phyloP scores from a whole-genome alignment of 805 yeast genomes.

The Candida sonorensis region DNA sequence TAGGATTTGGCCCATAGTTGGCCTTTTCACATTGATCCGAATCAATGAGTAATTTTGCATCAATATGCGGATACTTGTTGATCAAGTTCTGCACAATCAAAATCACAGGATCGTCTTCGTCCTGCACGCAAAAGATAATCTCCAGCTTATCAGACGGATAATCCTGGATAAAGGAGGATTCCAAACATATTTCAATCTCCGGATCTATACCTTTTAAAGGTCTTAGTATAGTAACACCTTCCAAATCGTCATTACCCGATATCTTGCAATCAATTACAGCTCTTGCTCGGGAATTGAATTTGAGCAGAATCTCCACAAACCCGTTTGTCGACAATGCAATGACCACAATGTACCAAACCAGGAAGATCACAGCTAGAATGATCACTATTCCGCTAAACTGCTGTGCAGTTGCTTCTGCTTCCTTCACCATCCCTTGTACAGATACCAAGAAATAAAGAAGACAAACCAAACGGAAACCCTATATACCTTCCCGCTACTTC shows the following conservation, averaged over 20 bases:
- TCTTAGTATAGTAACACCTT: constrained; percentile 70
- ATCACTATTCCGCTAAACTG: background rate
- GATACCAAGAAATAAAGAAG: no score
- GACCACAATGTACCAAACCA: background rate
- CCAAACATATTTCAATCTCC: constrained; percentile 61
- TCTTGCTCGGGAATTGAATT: constrained; percentile 17
- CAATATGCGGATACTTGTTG: constrained; percentile 45
- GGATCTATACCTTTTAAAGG: constrained; percentile 85
- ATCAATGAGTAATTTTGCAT: constrained; percentile 54
- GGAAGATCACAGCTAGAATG: constrained; percentile 16
- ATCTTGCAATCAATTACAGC: constrained; percentile 10
- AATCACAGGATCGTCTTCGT: constrained; percentile 55
- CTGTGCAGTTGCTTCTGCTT: background rate
- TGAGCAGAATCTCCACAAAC: constrained; percentile 18
- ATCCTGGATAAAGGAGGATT: constrained; percentile 59
- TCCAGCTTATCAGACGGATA: constrained; percentile 59
- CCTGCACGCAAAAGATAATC: constrained; percentile 71
- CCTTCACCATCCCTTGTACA: background rate
- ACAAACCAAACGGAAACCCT: no score
- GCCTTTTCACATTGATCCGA: constrained; percentile 27
- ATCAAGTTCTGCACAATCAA: constrained; percentile 47
- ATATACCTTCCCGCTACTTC: no score
- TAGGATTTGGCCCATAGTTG: constrained; percentile 80
- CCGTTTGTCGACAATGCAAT: constrained; percentile 22
- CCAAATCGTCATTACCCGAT: constrained; percentile 33